phyloP scores from a whole-genome alignment of 345 rosid species.

The Syzygium jambos region DNA sequence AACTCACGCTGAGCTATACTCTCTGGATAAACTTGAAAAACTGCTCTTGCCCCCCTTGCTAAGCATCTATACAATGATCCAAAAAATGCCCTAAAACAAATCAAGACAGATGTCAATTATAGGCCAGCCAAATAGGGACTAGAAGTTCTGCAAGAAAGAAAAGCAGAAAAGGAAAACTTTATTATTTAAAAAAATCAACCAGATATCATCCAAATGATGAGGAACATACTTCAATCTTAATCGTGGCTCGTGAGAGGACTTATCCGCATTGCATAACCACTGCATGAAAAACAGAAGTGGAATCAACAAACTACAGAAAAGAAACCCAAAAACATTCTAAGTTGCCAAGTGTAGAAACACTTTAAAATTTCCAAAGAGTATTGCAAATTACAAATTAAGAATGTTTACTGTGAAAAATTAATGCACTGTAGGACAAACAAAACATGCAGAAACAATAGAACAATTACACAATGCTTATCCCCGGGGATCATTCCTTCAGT shows the following conservation, averaged over 20 bases:
- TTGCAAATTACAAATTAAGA: background rate
- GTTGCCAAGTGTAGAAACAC: background rate
- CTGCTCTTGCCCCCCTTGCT: slow-evolving; percentile 91
- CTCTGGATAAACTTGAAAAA: slow-evolving; percentile 87
- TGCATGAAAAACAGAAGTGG: slow-evolving; percentile 14
- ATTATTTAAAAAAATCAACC: background rate
- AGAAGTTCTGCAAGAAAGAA: background rate
- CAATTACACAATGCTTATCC: background rate
- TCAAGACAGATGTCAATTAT: background rate
- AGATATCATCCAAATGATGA: background rate
- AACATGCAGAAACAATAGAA: background rate
- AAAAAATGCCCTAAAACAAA: slow-evolving; percentile 66
- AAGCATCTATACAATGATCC: slow-evolving; percentile 73
- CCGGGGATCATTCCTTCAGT: background rate
- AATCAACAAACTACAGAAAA: background rate
- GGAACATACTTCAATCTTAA: slow-evolving; percentile 69
- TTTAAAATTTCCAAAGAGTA: background rate
- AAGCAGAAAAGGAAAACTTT: background rate
- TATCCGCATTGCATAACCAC: slow-evolving; percentile 99
- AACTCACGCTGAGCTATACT: slow-evolving; percentile 73
- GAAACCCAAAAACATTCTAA: background rate
- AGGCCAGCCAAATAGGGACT: background rate
- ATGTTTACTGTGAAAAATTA: background rate
- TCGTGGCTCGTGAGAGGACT: slow-evolving; percentile 87
- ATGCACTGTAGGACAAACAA: background rate